phyloP scores from a whole-genome alignment of 495 filamentous ascomycete species.

The Aspergillus taichungensis region DNA sequence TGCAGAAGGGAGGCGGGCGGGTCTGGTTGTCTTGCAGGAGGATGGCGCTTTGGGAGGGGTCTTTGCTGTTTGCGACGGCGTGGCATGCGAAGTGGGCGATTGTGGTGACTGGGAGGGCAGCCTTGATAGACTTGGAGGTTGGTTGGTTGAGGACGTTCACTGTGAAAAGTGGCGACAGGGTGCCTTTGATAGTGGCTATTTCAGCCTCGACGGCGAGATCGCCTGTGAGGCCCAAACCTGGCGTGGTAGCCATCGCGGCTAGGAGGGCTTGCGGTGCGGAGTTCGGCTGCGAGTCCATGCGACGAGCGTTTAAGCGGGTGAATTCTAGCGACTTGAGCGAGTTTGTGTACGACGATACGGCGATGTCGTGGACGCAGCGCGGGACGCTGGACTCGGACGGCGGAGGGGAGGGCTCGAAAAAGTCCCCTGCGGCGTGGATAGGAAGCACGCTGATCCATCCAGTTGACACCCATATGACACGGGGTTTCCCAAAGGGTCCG shows the following conservation, averaged over 20 bases:
- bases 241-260: slow-evolving; percentile 9
- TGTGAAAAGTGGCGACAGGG: background rate
- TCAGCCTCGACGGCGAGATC: slow-evolving; percentile 4
- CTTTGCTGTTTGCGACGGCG: slow-evolving; percentile 6
- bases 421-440: slow-evolving; percentile 7
- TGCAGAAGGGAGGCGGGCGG: slow-evolving; percentile 6
- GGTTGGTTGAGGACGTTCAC: background rate
- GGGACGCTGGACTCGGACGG: background rate
- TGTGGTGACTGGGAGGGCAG: background rate
- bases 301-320: background rate
- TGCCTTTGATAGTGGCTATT: background rate
- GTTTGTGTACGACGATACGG: slow-evolving; percentile 9
- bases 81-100: slow-evolving; percentile 12
- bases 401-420: background rate
- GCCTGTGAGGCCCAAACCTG: slow-evolving; percentile 2
- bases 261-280: background rate
- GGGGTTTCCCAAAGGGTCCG: slow-evolving; percentile 1
- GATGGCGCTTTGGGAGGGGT: slow-evolving; percentile 8
- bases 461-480: slow-evolving; percentile 8
- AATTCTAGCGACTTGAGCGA: slow-evolving; percentile 4
- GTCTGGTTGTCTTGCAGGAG: slow-evolving; percentile 6
- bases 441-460: slow-evolving; percentile 7
- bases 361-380: slow-evolving; percentile 3
- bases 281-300: background rate
- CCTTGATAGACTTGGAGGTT: background rate